Evolutionary conservation across 192 early-diverging fungal genomes (phyloP), one percentile per base, ranked within the genome.

Genomic region (Phlyctochytrium arcticum): DNA sequence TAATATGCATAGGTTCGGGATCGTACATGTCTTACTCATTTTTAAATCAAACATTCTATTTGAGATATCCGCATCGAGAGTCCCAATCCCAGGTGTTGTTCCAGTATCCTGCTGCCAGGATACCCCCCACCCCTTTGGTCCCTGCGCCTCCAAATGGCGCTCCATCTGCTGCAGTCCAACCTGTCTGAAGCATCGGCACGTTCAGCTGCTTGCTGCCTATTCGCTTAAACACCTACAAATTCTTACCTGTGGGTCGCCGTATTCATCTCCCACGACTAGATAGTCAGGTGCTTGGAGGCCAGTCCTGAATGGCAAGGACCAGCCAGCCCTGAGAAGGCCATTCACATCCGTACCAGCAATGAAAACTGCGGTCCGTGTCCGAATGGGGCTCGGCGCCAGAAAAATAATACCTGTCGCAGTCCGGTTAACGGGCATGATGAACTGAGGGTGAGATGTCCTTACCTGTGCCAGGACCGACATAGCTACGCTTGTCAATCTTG

Each of bases 41-140:
- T 0, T 44, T 2, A 44, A 12, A 44, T 44, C 15, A 44, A n/a
- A n/a, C 39, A 44, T 12, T 19, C 21, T 63, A 78, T 51, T 79
- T 75, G 35, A 75, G 57, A 48, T 76, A 76, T 17, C 78, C 78
- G 46, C 71, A 73, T 5, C 72, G 50, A 17, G 65, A 17, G 42
- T 76, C 71, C 51, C 51, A 80, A 6, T 80, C 69, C 78, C 78
- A 79, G 36, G 47, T 68, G 51, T 81, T 81, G 54, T 63, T 75
- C 80, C 80, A 81, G 55, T 74, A 81, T 6, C 80, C 80, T 1
- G 80, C 74, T 19, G 80, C 80, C 47, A 79, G 65, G 6, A 81
- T 60, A 31, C 80, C 80, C 17, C 80, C 80, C 27, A 66, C 61
- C 1, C 80, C 80, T 51, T 77, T 77, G 3, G 80, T 81, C 12